Base-by-base conservation (phyloP, 371 early-diverging fungal species). In the Batkoa obscura region DNA sequence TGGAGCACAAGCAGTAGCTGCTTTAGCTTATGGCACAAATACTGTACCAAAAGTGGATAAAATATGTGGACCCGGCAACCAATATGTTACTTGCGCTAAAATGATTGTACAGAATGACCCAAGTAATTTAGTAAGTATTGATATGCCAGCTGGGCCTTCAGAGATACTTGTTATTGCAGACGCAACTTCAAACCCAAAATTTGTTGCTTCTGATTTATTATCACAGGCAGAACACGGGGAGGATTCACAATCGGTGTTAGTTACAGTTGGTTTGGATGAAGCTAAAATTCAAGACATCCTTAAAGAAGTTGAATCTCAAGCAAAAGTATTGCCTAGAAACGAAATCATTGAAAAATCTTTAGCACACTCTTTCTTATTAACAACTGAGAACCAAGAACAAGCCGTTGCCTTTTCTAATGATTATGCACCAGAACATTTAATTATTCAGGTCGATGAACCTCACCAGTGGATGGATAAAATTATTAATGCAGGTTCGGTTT, bases 141-240 rank as follows among this genome's bases (percentile, higher is more conserved):
- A 97, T 71, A 95, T 97, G 94, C 97, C 97, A 6, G 97, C 97
- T 12, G 97, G 97, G 17, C 97, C 97, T 3, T 92, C 93, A 15
- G 97, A 97, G 68, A 76, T 97, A 8, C 74, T 97, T 43, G 93
- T 96, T 10, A 81, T 97, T 62, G 95, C 95, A 12, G 96, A 97
- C 61, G 67, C 69, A 48, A 71, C 78, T 12, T 72, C 79, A 59
- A 81, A 85, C 55, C 90, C 94, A 10, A 80, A 80, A 5, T 95
- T 89, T 62, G 93, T 94, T 8, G 94, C 92, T 35, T 84, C 92
- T 39, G 98, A 97, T 68, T 69, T 97, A 54, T 71, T 97, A 57
- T 86, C 86, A 33, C 98, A 97, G 69, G 98, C 96, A 6, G 98
- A 97, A 64, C 98, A 97, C 66, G 98, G 98, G 43, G 72, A 74